These are phyloP conservation scores for Crucibulum cyathiforme DNA, from an alignment of 1,284 basidiomycete genomes.

Conservation along the genomic window DNA sequence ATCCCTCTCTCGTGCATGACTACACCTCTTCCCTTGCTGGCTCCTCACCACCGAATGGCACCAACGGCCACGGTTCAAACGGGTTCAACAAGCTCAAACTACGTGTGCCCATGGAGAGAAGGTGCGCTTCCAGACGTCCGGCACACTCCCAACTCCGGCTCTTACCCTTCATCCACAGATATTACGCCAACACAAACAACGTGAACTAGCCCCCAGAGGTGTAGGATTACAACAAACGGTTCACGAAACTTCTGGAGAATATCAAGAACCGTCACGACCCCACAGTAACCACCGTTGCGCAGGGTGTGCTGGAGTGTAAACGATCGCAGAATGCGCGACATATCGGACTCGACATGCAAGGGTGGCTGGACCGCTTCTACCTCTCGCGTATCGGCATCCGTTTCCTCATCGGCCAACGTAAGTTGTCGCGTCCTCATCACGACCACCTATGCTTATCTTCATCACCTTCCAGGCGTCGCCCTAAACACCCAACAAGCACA, in stretches of 20 bases:
- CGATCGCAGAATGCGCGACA: conserved; percentile 61
- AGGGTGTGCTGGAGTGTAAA: conserved; percentile 87
- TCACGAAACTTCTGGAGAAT: conserved; percentile 86
- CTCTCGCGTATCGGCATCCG: conserved; percentile 97
- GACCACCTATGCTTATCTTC: conserved; percentile 8
- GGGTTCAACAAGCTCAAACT: conserved; percentile 63
- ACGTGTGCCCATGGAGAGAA: conserved; percentile 75
- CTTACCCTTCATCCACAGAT: conserved; percentile 54
- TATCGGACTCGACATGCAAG: conserved; percentile 90
- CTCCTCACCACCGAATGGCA: conserved; percentile 26
- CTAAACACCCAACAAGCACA: conserved; percentile 90
- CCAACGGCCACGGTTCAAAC: conserved; percentile 39
- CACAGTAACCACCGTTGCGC: conserved; percentile 96
- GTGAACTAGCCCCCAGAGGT: conserved; percentile 92
- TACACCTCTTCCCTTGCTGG: conserved; percentile 38
- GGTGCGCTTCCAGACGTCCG: conserved; percentile 45
- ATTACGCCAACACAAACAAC: conserved; percentile 78
- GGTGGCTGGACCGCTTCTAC: conserved; percentile 97
- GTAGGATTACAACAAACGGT: conserved; percentile 90
- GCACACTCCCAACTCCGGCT: conserved; percentile 7
- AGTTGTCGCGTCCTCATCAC: conserved; percentile 31
- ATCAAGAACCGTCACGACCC: conserved; percentile 98
- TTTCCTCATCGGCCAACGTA: conserved; percentile 93
- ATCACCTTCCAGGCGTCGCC: conserved; percentile 73
- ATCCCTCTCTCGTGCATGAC: conserved; percentile 62